Base-by-base conservation (phyloP, 768 basidiomycete species). In the Pholiota microspora region DNA sequence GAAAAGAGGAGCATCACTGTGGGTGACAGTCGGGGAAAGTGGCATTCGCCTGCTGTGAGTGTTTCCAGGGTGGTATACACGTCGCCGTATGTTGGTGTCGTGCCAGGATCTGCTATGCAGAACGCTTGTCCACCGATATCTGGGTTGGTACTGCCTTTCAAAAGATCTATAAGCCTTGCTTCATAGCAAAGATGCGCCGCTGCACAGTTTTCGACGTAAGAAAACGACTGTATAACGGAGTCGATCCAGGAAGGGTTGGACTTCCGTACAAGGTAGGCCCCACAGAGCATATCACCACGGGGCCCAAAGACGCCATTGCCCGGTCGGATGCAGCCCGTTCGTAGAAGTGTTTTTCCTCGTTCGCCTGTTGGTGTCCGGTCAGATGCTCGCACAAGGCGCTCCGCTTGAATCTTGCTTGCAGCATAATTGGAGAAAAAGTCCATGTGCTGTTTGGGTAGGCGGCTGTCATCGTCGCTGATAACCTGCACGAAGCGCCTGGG, bases 371-470 rank as follows among this genome's bases (percentile, higher is more conserved):
- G 56, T 16, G 69, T 59, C 16, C 64, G 67, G 59, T 77, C 77
- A 4, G 71, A 63, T 15, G 54, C 69, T 51, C 70, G 80, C 59
- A 67, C 80, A 66, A 59, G 62, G 59, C 50, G 58, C 64, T 92
- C 89, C 1, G 81, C 88, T 24, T 72, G 67, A 7, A 71, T 61
- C 64, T 92, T 92, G 35, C 85, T 82, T 21, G 72, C 79, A 0
- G 89, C 87, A 53, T 92, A 92, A 64, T 91, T 92, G 10, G 89
- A 91, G 69, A 89, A 90, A 65, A 84, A 87, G 10, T 85, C 74
- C 12, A 77, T 69, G 59, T 88, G 85, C 4, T 64, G 70, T 61
- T 73, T 79, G 7, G 86, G 85, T 1, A 81, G 59, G 10, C 66
- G 61, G 23, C 53, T 58, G 45, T 88, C 83, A 54, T 85, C 81